Evolutionary conservation across 768 basidiomycete species (phyloP).

Genomic region (Neoboletus magnificus): DNA sequence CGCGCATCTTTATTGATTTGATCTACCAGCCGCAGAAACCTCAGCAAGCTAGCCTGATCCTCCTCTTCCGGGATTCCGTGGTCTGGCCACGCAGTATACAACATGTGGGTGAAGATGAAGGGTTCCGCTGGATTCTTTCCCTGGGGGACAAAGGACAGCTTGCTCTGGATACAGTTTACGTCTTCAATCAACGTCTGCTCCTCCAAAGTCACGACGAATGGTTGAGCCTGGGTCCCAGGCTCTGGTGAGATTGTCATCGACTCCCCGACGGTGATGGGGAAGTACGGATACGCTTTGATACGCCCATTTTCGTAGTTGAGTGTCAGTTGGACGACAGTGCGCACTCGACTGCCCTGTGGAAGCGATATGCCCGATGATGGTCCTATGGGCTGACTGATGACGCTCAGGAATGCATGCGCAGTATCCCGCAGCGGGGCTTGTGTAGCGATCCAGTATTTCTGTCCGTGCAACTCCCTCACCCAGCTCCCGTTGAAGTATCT

Average conservation of each 20-base stretch:
- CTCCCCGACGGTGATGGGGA: conserved; percentile 59
- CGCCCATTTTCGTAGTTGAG: conserved; percentile 64
- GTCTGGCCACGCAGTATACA: conserved; percentile 82
- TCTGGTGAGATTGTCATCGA: conserved; percentile 47
- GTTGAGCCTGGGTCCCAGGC: conserved; percentile 34
- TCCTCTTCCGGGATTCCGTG: conserved; percentile 70
- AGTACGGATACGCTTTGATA: conserved; percentile 76
- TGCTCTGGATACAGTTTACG: conserved; percentile 61
- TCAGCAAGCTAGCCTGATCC: conserved; percentile 57
- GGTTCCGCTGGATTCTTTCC: conserved; percentile 28
- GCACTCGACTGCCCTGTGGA: conserved; percentile 45
- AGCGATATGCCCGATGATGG: conserved; percentile 29
- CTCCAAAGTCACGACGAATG: conserved; percentile 59
- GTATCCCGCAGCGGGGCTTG: conserved; percentile 77
- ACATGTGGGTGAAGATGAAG: conserved; percentile 63
- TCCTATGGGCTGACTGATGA: conserved; percentile 51
- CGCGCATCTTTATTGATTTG: conserved; percentile 49
- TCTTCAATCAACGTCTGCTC: conserved; percentile 45
- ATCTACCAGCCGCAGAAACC: conserved; percentile 66
- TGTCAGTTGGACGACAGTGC: conserved; percentile 82
- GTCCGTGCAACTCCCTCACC: conserved; percentile 71
- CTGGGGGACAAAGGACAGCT: conserved; percentile 50
- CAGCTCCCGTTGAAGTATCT: conserved; percentile 83
- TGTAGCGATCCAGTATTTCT: conserved; percentile 81
- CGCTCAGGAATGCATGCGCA: conserved; percentile 71